Evolutionary conservation across 208 protist species (phyloP), one percentile per base, ranked within the genome.

Genomic region (Crithidia brevicula): DNA sequence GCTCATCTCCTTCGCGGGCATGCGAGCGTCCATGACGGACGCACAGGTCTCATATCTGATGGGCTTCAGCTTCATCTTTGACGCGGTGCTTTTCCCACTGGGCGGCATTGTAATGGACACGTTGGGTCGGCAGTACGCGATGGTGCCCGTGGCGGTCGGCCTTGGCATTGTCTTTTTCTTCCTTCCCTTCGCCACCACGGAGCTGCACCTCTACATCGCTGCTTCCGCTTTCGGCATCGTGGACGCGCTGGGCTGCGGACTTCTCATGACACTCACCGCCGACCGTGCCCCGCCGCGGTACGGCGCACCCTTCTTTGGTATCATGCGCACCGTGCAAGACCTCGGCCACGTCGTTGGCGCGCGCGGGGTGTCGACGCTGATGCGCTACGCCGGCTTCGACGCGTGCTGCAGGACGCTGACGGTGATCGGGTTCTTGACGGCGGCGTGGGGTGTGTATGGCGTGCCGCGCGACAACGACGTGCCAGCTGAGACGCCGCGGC

Each of bases 301-400:
- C 60, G 82, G 77, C 33, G 86, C 81, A 0, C 79, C 61, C 9
- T 96, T 94, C 64, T 93, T 94, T 67, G 91, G 87, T 42, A 85
- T 96, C 53, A 91, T 96, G 81, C 84, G 85, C 13, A 94, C 79
- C 11, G 60, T 96, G 46, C 77, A 92, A 53, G 89, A 96, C 64
- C 49, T 89, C 23, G 88, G 87, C 18, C 88, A 96, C 58, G 77
- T 94, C 5, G 45, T 89, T 0, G 81, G 81, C 36, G 75, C 81
- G 8, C 60, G 74, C 16, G 72, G 77, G 27, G 75, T 84, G 38
- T 76, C 82, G 0, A 50, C 74, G 36, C 58, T 87, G 5, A 74
- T 94, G 40, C 56, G 51, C 4, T 59, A 59, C 23, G 40, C 78
- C 16, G 67, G 74, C 42, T 85, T 94, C 60, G 42, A 49, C 1